A percentile compares a stretch with the other conserved stretches of the same genome.
phyloP scores from a whole-genome alignment of 345 rosid species.

The Populus tremula region DNA sequence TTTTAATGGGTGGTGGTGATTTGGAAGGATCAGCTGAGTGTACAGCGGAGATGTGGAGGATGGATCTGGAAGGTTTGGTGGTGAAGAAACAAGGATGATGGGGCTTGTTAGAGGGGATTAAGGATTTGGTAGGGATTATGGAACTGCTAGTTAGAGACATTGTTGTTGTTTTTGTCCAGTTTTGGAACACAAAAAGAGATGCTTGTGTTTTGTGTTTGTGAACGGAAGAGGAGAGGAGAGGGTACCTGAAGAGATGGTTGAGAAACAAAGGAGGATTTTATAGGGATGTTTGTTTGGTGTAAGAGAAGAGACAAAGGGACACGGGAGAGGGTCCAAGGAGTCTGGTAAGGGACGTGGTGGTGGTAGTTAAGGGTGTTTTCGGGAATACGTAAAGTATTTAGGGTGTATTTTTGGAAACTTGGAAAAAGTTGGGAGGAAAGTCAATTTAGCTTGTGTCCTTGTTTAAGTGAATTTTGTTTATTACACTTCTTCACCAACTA shows the following conservation, averaged over 20 bases:
- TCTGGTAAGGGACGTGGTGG: slow-evolving; percentile 3
- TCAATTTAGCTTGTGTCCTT: neutral
- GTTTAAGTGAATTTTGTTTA: neutral
- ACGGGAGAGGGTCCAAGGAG: neutral
- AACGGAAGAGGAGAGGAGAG: neutral
- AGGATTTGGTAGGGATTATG: slow-evolving; percentile 19
- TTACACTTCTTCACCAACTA: slow-evolving; percentile 5
- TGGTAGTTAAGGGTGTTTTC: slow-evolving; percentile 9
- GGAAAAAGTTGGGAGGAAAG: neutral
- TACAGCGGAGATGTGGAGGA: slow-evolving; percentile 19
- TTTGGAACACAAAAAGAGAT: neutral
- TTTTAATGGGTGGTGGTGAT: neutral
- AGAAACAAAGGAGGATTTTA: neutral
- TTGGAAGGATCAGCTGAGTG: slow-evolving; percentile 22
- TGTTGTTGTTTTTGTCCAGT: neutral
- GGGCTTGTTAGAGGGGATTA: neutral
- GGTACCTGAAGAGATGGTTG: neutral
- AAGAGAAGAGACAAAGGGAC: neutral
- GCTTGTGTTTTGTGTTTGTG: neutral
- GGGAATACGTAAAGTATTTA: neutral
- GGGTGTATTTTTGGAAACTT: neutral
- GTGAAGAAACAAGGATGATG: neutral
- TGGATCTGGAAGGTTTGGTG: slow-evolving; percentile 1
- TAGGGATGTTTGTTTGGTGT: slow-evolving; percentile 2
- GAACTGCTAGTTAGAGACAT: slow-evolving; percentile 16